Conservation (phyloP, 352 stramenopile genomes). For the Globisporangium emineosum region DNA sequence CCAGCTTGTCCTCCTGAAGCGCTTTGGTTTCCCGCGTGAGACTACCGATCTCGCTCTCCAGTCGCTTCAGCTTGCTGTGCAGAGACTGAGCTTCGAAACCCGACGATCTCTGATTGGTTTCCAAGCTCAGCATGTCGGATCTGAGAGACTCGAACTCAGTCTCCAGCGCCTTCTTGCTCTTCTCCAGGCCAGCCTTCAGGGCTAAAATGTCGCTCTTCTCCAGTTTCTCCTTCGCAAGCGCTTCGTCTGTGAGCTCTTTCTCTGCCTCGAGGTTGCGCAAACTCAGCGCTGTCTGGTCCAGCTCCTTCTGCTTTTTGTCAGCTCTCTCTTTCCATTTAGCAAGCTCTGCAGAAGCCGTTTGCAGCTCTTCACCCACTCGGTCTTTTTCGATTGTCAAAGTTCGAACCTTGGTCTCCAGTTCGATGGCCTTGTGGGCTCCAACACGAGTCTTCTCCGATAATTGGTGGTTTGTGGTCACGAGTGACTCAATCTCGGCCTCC, state of each 20-base stretch:
- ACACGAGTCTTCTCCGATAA: slow-evolving; percentile 30
- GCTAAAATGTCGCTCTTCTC: slow-evolving; percentile 25
- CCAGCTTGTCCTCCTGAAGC: slow-evolving; percentile 27
- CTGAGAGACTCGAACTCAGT: slow-evolving; percentile 22
- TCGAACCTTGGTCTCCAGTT: slow-evolving; percentile 20
- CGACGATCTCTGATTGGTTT: slow-evolving; percentile 18
- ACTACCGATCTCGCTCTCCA: slow-evolving; percentile 30
- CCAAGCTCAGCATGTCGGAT: slow-evolving; percentile 20
- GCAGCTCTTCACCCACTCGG: slow-evolving; percentile 19
- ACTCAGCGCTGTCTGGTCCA: slow-evolving; percentile 22
- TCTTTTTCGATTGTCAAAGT: slow-evolving; percentile 19
- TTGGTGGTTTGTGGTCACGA: slow-evolving; percentile 29
- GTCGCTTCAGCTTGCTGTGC: slow-evolving; percentile 28
- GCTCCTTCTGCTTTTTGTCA: slow-evolving; percentile 36
- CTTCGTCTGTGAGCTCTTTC: slow-evolving; percentile 25
- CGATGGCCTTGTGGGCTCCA: slow-evolving; percentile 17
- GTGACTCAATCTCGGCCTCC: slow-evolving; percentile 32
- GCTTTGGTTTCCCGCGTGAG: slow-evolving; percentile 22
- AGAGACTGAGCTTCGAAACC: slow-evolving; percentile 27
- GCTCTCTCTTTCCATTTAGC: slow-evolving; percentile 31
- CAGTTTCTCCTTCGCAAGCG: slow-evolving; percentile 23
- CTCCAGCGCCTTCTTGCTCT: slow-evolving; percentile 28
- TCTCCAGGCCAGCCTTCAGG: slow-evolving; percentile 21
- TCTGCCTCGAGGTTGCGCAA: slow-evolving; percentile 26
- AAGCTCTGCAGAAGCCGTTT: slow-evolving; percentile 19